A percentile compares a stretch with the other conserved stretches of the same genome.
Evolutionary conservation across 306 rosid genomes (phyloP).

Genomic region (Heteromeles arbutifolia): DNA sequence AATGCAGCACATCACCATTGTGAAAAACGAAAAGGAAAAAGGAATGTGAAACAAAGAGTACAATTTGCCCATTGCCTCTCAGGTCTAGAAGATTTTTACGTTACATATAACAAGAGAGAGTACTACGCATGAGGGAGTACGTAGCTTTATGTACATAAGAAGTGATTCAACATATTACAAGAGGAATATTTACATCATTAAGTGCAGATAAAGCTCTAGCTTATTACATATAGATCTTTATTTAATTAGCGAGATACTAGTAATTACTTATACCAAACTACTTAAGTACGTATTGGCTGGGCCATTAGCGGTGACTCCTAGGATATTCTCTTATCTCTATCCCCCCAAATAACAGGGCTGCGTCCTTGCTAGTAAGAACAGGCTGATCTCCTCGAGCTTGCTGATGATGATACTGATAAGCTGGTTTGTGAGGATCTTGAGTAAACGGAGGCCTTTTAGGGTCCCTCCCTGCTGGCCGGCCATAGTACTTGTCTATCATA

Average conservation of each 20-base stretch:
- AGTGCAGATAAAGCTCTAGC: not conserved
- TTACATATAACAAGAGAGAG: not conserved
- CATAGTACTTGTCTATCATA: constrained; percentile 22
- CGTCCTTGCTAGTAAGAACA: not conserved
- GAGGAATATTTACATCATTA: not conserved
- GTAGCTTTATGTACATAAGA: not conserved
- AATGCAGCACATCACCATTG: not conserved
- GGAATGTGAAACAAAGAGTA: no score
- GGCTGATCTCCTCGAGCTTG: not conserved
- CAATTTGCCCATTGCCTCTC: no score
- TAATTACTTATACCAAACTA: not conserved
- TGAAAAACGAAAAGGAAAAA: no score
- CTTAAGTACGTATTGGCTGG: not conserved
- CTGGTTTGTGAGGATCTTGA: not conserved
- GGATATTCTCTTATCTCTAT: not conserved
- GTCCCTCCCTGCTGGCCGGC: not conserved
- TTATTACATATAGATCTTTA: not conserved
- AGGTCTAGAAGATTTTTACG: not conserved
- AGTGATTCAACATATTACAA: not conserved
- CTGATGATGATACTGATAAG: not conserved
- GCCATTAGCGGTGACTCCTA: not conserved
- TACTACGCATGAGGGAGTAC: not conserved
- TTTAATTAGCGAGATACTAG: not conserved
- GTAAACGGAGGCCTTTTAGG: not conserved
- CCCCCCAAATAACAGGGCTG: not conserved